Evolutionary conservation across 768 basidiomycete genomes (phyloP).

Genomic region (Trichaptum fuscoviolaceum): DNA sequence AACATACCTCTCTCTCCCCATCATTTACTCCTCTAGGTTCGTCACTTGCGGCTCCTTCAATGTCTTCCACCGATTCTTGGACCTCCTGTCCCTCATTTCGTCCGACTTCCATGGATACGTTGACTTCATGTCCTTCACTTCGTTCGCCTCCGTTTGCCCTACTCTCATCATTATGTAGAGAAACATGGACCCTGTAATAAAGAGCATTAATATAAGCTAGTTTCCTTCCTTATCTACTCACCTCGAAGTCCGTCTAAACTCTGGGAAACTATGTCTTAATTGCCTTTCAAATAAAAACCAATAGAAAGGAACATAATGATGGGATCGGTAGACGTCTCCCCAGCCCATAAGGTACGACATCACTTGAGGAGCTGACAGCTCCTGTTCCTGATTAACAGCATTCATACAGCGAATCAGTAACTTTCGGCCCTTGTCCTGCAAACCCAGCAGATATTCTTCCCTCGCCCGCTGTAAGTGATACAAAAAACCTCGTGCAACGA

Average conservation of each 20-base stretch:
- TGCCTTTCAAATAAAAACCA: conserved; percentile 24
- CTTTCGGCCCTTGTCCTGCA: conserved; percentile 22
- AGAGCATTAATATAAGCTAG: too few relatives aligned
- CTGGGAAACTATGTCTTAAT: conserved; percentile 19
- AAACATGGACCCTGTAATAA: neutral
- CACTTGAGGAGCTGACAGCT: conserved; percentile 32
- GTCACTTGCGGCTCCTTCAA: neutral
- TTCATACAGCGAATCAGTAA: conserved; percentile 29
- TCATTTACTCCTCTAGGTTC: neutral
- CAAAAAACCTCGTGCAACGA: conserved; percentile 26
- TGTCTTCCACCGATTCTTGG: neutral
- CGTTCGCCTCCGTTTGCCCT: neutral
- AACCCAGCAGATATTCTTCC: conserved; percentile 1
- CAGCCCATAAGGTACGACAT: conserved; percentile 40
- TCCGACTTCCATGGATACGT: neutral
- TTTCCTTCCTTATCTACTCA: too few relatives aligned
- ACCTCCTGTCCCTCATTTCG: neutral
- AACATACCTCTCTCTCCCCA: neutral
- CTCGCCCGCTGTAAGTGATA: conserved; percentile 20
- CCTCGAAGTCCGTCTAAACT: too few relatives aligned
- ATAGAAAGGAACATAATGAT: conserved; percentile 30
- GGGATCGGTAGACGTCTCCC: conserved; percentile 33
- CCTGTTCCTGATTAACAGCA: conserved; percentile 32
- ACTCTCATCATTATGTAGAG: neutral
- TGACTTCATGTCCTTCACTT: too few relatives aligned